Percentiles rank a stretch among this genome's conserved stretches.
These are phyloP conservation scores for Podila minutissima DNA, from an alignment of 192 early-diverging fungal species.

Conservation along the genomic window DNA sequence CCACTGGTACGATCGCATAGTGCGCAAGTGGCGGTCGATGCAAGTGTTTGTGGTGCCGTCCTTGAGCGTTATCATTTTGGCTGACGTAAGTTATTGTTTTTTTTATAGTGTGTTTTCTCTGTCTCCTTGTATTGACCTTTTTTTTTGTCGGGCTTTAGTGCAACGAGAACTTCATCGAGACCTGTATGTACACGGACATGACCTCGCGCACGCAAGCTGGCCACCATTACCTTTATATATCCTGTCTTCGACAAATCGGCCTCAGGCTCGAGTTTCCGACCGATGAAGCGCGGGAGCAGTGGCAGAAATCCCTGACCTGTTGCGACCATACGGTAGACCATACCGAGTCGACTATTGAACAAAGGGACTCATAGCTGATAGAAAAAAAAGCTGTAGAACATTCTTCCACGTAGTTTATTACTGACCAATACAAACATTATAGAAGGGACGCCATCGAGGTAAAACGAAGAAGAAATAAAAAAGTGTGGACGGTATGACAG, in stretches of 20 bases:
- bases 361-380: too few species aligned
- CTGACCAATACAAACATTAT: too few species aligned
- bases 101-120: too few species aligned
- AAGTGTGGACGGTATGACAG: not conserved
- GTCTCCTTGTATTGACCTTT: too few species aligned
- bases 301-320: not conserved
- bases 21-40: not conserved
- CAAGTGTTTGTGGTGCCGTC: conserved; percentile 3
- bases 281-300: conserved; percentile 3
- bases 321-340: too few species aligned
- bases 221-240: not conserved
- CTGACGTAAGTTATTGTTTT: not conserved
- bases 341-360: not conserved
- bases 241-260: not conserved
- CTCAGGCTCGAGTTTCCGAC: conserved; percentile 6
- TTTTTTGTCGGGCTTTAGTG: not conserved
- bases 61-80: conserved; percentile 5
- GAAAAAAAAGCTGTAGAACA: too few species aligned
- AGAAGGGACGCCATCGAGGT: too few species aligned
- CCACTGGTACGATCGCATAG: not conserved
- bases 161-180: not conserved
- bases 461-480: too few species aligned
- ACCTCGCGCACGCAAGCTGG: not conserved
- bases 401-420: too few species aligned
- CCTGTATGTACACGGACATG: not conserved